Evolutionary conservation across 257 asterid genomes (phyloP).

Genomic region (Avicennia marina): DNA sequence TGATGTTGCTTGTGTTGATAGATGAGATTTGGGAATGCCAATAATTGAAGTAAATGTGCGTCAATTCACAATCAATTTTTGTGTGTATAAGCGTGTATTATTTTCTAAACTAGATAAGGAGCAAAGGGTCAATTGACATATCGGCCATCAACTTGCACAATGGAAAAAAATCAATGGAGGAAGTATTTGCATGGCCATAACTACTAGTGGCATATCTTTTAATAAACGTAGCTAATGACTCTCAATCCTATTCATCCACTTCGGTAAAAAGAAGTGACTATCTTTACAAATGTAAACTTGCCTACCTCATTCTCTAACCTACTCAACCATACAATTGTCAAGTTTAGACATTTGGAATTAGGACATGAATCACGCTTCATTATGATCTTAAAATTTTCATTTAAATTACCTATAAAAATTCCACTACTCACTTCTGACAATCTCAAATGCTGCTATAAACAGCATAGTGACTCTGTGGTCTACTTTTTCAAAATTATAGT

Average conservation of each 20-base stretch:
- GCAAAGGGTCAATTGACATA: too few relatives aligned
- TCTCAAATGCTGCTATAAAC: slow-evolving; percentile 85
- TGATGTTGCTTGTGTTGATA: too few relatives aligned
- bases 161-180: too few relatives aligned
- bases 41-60: too few relatives aligned
- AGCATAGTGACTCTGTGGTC: slow-evolving; percentile 79
- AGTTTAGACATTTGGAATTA: neutral
- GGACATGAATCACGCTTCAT: neutral
- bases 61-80: too few relatives aligned
- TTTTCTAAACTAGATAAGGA: too few relatives aligned
- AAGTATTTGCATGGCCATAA: too few relatives aligned
- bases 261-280: slow-evolving; percentile 90
- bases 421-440: slow-evolving; percentile 89
- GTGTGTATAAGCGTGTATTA: too few relatives aligned
- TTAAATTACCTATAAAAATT: slow-evolving; percentile 69
- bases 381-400: neutral
- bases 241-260: slow-evolving; percentile 78
- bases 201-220: too few relatives aligned
- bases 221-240: slow-evolving; percentile 20
- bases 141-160: too few relatives aligned
- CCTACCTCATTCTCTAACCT: slow-evolving; percentile 98
- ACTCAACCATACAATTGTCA: neutral
- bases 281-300: slow-evolving; percentile 84
- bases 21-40: too few relatives aligned
- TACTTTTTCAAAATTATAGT: slow-evolving; percentile 68